Evolutionary conservation across 352 stramenopile genomes (phyloP).

Genomic region (Phytopythium cucurbitacearum): DNA sequence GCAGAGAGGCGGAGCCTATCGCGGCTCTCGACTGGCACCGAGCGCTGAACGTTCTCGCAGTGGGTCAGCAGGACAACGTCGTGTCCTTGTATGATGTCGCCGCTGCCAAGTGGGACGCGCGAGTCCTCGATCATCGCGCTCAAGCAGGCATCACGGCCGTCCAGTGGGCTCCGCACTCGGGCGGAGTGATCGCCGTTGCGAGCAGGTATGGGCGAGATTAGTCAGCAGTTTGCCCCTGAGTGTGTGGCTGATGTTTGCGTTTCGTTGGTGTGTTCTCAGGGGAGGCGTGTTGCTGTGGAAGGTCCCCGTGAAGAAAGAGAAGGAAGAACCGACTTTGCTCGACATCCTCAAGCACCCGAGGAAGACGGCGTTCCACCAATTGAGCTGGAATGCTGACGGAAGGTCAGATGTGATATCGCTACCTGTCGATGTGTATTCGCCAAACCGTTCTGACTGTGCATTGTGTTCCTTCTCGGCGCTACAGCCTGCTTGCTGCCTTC

Average conservation of each 20-base stretch:
- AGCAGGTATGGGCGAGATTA: constrained; percentile 29
- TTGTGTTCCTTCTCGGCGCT: neutral
- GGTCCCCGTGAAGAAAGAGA: constrained; percentile 29
- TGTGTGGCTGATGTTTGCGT: neutral
- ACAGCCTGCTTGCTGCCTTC: constrained; percentile 53
- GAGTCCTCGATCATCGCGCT: constrained; percentile 53
- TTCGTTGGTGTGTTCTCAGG: constrained; percentile 12
- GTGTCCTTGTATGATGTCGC: constrained; percentile 63
- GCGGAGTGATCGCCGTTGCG: constrained; percentile 56
- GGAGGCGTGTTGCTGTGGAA: constrained; percentile 73
- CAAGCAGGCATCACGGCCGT: constrained; percentile 56
- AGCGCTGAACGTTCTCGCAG: constrained; percentile 46
- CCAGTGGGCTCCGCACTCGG: constrained; percentile 60
- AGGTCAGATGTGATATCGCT: constrained; percentile 14
- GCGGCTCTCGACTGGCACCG: constrained; percentile 59
- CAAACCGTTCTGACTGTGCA: neutral
- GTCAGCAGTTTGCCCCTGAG: too few relatives aligned
- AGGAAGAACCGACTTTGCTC: constrained; percentile 46
- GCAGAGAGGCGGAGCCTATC: constrained; percentile 39
- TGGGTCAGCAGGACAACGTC: constrained; percentile 63
- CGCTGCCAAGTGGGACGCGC: constrained; percentile 47
- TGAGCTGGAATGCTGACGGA: constrained; percentile 71
- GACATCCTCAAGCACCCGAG: constrained; percentile 58
- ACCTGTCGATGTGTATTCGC: neutral
- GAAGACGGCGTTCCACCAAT: constrained; percentile 40